Evolutionary conservation across 2,329 filamentous ascomycete species (phyloP), one percentile per base, ranked within the genome.

Genomic region (Biscogniauxia mediterranea): DNA sequence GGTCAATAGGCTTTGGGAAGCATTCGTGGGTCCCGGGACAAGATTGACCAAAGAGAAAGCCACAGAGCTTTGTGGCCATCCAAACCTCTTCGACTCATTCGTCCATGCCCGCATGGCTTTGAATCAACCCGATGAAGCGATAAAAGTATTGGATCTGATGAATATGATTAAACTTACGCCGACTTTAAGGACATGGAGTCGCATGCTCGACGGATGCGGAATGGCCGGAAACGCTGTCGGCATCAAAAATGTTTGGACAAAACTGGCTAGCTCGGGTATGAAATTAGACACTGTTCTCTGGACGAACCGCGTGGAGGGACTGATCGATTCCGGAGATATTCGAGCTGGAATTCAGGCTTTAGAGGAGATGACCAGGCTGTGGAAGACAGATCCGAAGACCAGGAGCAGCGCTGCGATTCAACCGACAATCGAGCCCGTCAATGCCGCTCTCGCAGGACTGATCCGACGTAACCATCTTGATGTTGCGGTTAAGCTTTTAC

Each of bases 121-220:
- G 20, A 68, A 71, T 17, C 64, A 70, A 26, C 67, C 71, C 5
- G 65, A 71, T 5, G 66, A 70, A 52, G 72, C 70, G n/a, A 60
- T 74, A 26, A 21, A 20, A 1, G 68, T 62, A 17, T 70, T 71
- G 76, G 52, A 74, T 32, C 50, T 67, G 7, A n/a, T 73, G 8
- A 62, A 66, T 32, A 63, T 64, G 57, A 56, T 83, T 56, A 85
- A 83, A 1, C 71, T 89, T 28, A 73, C 77, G 59, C 88, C 90
- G 15, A 87, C 82, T 6, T 69, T 89, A 58, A 82, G 79, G 66
- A 89, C 90, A 0, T 95, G 90, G 84, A 89, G 87, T 49, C 78
- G 85, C 52, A 89, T 95, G 83, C 84, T 95, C 66, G 81, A 85
- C 59, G 91, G 91, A 1, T 92, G 88, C 75, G 84, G 83, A 70